Conservation (phyloP, 208 protist species). For the Leishmania tarentolae region DNA sequence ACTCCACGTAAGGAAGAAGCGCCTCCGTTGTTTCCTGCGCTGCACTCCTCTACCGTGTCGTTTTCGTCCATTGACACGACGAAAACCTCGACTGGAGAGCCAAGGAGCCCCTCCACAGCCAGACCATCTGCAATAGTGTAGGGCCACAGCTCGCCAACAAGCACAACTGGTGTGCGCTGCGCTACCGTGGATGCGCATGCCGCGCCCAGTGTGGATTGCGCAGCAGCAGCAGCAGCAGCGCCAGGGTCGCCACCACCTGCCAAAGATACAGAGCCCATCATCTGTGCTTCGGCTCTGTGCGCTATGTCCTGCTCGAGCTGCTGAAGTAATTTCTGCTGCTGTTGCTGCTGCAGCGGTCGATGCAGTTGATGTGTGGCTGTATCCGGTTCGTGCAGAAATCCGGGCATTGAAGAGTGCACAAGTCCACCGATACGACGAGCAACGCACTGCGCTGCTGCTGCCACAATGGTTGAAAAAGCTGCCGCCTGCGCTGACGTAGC, state of each 20-base stretch:
- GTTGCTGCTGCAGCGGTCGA: not conserved
- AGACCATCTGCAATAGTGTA: conserved; percentile 17
- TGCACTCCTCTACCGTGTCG: not conserved
- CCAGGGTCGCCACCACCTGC: not conserved
- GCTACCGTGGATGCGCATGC: not conserved
- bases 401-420: not conserved
- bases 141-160: conserved; percentile 1
- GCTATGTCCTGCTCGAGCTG: not conserved
- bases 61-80: conserved; percentile 6
- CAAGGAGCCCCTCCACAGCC: conserved; percentile 9
- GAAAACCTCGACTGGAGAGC: conserved; percentile 4
- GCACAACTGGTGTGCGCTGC: not conserved
- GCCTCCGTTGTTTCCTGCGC: not conserved
- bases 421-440: not conserved
- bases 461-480: not conserved
- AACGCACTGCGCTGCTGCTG: conserved; percentile 1
- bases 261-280: not conserved
- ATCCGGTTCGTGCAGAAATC: not conserved
- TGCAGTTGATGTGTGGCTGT: not conserved
- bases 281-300: not conserved
- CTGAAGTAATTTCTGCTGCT: conserved; percentile 1
- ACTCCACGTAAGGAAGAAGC: not conserved
- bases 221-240: not conserved
- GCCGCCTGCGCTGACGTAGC: not conserved
- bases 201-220: not conserved